Evolutionary conservation across 352 stramenopile species (phyloP), one percentile per base, ranked within the genome.

Genomic region (Phytophthora megakarya): DNA sequence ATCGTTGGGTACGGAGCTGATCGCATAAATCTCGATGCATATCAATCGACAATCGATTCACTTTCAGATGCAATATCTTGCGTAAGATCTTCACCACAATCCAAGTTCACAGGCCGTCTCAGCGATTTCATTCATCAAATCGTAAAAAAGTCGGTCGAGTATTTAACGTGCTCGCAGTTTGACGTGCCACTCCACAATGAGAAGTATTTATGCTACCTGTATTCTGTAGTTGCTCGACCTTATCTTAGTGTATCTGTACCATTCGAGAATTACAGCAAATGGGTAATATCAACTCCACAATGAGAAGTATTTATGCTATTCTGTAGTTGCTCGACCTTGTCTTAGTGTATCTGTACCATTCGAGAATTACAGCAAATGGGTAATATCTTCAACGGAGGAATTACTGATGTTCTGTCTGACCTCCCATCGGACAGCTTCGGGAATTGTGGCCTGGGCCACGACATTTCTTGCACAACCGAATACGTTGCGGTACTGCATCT

Each of bases 391-490:
- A 33, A 22, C 49, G 16, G 11, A 26, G 8, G 1, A 28, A 38
- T 66, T 33, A 66, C n/a, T n/a, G 23, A 61, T 54, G 13, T 18
- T 66, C 44, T 56, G 65, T 35, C 37, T 4, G 54, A 3, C 37
- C n/a, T 18, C 63, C 32, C 8, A 63, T 69, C 10, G 75, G 69
- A 48, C 78, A 88, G 48, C 79, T 88, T 22, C 79, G 61, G 15
- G 70, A 62, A 56, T 88, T 88, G 54, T 88, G 79, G 16, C 79
- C 79, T 22, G 62, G 44, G 8, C 46, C 38, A 13, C 78, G 76
- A 51, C 79, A 88, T 33, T 77, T 78, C 40, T 73, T 79, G 52
- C 79, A 88, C 21, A 81, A 62, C n/a, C 71, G 60, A 47, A 76
- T 26, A 23, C 69, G 67, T 25, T 50, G 47, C 18, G 52, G 65